Base-by-base conservation (phyloP, 2,329 filamentous ascomycete species). In the Coccinonectria pachysandricola region DNA sequence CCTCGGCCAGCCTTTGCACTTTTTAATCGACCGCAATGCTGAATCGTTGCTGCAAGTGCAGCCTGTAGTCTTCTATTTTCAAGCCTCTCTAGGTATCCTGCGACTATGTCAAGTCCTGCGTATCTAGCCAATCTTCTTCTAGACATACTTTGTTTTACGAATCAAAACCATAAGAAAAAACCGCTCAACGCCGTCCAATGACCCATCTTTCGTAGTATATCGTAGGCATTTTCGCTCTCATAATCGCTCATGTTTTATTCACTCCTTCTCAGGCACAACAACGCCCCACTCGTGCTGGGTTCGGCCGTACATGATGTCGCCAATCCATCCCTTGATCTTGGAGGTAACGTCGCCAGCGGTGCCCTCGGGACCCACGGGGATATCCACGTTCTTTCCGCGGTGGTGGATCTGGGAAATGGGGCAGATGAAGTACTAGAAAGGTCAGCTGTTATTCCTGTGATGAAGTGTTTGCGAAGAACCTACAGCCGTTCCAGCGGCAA, bases 401-500 rank as follows among this genome's bases (percentile, higher is more conserved):
- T 80, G 78, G 51, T 78, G 71, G 46, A 85, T 76, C 24, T 70
- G 59, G 5, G 73, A 76, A 24, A 85, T 65, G 26, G 79, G 71
- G 36, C 68, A 72, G 48, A 85, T 68, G 45, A 84, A 85, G 63
- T 65, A 84, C 73, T 81, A 19, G 17, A 17, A 0, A 21, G 15
- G 7, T 6, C 17, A 23, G 14, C 22, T 17, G 1, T n/a, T 16
- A 21, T 10, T 14, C 21, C 15, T 26, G 17, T 9, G 11, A 22
- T 19, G 8, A 27, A 16, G 3, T 22, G 12, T n/a, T n/a, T 15
- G 12, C 6, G 28, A 12, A 15, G 26, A 39, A 70, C 75, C 64
- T 64, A 81, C 77, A 30, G 87, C 87, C 36, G 87, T 95, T 11
- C 88, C 87, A 17, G 81, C 75, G 6, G 81, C 83, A 49, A 95